Percentiles rank a stretch among this genome's conserved stretches.
Conservation (phyloP, 257 asterid genomes). For the Dorcoceras hygrometricum region DNA sequence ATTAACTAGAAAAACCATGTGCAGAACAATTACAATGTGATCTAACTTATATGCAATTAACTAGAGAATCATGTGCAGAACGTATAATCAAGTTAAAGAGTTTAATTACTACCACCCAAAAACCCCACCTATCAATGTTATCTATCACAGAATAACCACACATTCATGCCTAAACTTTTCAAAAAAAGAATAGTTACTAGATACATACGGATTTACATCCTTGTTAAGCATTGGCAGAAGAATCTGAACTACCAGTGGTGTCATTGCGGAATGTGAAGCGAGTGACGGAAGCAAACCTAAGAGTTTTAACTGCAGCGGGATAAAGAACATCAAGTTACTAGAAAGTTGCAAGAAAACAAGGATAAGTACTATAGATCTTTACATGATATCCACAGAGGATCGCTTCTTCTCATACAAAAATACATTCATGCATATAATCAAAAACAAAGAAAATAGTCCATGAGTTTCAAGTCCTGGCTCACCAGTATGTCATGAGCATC, state of each 20-base stretch:
- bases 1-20: not conserved
- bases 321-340: not conserved
- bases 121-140: not conserved
- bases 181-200: conserved; percentile 26
- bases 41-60: not conserved
- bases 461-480: conserved; percentile 30
- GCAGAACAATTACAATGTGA: not conserved
- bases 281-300: conserved; percentile 78
- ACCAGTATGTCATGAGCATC: conserved; percentile 61
- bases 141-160: conserved; percentile 4
- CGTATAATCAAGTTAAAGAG: not conserved
- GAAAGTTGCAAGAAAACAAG: not conserved
- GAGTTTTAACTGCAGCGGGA: conserved; percentile 70
- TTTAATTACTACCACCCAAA: not conserved
- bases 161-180: conserved; percentile 1
- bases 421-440: conserved; percentile 2
- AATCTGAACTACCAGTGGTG: conserved; percentile 81
- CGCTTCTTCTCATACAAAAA: conserved; percentile 12
- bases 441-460: conserved; percentile 13
- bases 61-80: not conserved
- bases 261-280: conserved; percentile 88
- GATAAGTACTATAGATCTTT: conserved; percentile 17
- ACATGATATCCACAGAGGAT: conserved; percentile 18
- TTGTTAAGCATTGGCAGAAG: conserved; percentile 88
- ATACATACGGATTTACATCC: conserved; percentile 71